These are phyloP conservation scores for Diplosphaera chodatii DNA, from an alignment of 139 green algal genomes.

Conservation along the genomic window DNA sequence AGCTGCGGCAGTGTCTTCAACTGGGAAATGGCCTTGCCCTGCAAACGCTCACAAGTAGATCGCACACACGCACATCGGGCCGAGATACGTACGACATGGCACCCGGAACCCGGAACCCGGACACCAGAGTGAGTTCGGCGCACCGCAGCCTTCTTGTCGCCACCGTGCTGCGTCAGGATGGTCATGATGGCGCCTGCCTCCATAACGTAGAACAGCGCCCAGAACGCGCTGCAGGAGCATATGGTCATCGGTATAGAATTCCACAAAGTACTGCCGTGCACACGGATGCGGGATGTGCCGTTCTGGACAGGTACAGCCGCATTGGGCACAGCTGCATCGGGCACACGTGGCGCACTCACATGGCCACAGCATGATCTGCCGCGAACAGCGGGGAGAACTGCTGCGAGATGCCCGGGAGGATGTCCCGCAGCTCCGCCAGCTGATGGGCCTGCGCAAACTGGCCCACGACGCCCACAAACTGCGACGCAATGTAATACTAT, in stretches of 20 bases:
- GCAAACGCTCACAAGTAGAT: background rate
- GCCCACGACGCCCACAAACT: conserved; percentile 9
- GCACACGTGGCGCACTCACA: conserved; percentile 23
- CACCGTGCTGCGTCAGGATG: conserved; percentile 36
- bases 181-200: conserved; percentile 50
- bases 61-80: too few relatives aligned
- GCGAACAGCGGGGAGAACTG: conserved; percentile 38
- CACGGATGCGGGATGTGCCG: too few relatives aligned
- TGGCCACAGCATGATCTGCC: conserved; percentile 51
- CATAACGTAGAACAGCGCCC: conserved; percentile 51
- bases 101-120: too few relatives aligned
- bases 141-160: conserved; percentile 21
- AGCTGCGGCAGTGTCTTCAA: conserved; percentile 51
- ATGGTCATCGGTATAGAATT: too few relatives aligned
- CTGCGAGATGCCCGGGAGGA: conserved; percentile 12
- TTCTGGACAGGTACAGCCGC: too few relatives aligned
- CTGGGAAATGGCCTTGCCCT: conserved; percentile 26
- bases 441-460: conserved; percentile 4
- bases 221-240: conserved; percentile 44
- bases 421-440: conserved; percentile 5
- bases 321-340: background rate
- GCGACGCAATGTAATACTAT: background rate
- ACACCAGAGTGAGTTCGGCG: too few relatives aligned
- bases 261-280: too few relatives aligned
- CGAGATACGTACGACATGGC: too few relatives aligned